Base-by-base conservation (phyloP, 1,284 basidiomycete species). In the Fistulinella cinereoalba region DNA sequence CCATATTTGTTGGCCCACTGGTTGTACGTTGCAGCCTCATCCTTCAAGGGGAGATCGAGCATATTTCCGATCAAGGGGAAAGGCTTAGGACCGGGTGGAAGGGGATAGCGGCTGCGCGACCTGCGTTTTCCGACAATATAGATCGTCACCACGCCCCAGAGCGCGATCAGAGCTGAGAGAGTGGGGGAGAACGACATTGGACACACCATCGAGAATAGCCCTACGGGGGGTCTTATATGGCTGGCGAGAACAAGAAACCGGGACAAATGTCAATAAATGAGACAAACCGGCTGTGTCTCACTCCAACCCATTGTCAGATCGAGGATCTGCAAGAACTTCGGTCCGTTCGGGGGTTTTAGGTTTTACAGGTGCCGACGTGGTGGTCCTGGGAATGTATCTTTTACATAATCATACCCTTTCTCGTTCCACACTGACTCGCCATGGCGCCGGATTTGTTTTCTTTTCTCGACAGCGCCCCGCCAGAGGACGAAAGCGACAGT, bases 11-110 rank as follows among this genome's bases (percentile, higher is more conserved):
- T 58, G 31, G 60, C 65, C 66, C 66, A 66, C 19, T 53, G 39
- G 15, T 66, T 56, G 49, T 69, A 68, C 11, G 60, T 62, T 18
- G 40, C 46, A 33, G 62, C 62, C 37, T 68, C 63, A 13, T 58
- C 46, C 37, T 56, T 56, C 40, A 55, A 42, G 5, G 68, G 67
- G 24, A 70, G 31, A 25, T 65, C 56, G 13, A 52, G 34, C 16
- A 69, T 23, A 44, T 69, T 66, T 22, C 67, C 67, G 13, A 68
- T 60, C 7, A 68, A 33, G 37, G 61, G 67, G n/a, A 66, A 52
- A 13, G 58, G 55, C 15, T 34, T 59, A 4, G 66, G 68, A 22
- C 66, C 66, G 3, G 67, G 67, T 6, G 68, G 68, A 3, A 64
- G 40, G 1, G 43, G 56, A 43, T 43, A 43, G 9, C 43, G 44